These are phyloP conservation scores for Leptographium galeiforme DNA, from an alignment of 2,329 filamentous ascomycete species.

Conservation along the genomic window DNA sequence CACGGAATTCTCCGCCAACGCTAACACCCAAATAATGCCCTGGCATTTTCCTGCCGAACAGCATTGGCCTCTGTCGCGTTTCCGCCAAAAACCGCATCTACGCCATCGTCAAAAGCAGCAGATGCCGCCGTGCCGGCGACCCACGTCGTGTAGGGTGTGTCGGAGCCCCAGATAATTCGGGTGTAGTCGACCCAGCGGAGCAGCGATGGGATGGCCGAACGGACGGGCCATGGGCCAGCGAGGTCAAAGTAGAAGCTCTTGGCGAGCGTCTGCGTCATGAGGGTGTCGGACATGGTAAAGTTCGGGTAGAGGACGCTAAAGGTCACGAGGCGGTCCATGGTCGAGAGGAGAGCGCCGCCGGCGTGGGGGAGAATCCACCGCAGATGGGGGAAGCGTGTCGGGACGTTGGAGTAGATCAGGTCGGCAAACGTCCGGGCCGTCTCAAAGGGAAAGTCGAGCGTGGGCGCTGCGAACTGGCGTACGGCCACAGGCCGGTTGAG, in stretches of 20 bases:
- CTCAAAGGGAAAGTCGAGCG: slow-evolving; percentile 15
- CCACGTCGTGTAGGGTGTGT: slow-evolving; percentile 14
- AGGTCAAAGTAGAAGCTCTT: slow-evolving; percentile 16
- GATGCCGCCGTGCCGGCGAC: background rate
- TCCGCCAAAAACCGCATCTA: background rate
- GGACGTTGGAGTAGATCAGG: slow-evolving; percentile 3
- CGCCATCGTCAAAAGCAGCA: slow-evolving; percentile 1
- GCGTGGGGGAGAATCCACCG: slow-evolving; percentile 4
- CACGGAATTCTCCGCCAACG: too few species aligned
- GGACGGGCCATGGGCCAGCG: slow-evolving; percentile 14
- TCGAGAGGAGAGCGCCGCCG: slow-evolving; percentile 1
- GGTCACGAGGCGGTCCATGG: slow-evolving; percentile 1
- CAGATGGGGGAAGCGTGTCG: background rate
- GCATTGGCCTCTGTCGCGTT: background rate
- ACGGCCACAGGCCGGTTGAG: slow-evolving; percentile 10
- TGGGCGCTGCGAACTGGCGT: slow-evolving; percentile 7
- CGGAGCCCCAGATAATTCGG: slow-evolving; percentile 12
- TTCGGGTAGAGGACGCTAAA: background rate
- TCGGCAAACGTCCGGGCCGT: slow-evolving; percentile 11
- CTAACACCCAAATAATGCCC: background rate
- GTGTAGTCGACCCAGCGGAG: slow-evolving; percentile 14
- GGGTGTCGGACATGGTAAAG: slow-evolving; percentile 20
- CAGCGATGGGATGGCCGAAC: slow-evolving; percentile 10
- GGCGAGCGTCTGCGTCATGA: slow-evolving; percentile 7
- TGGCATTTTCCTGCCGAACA: background rate